Evolutionary conservation across 2,329 filamentous ascomycete genomes (phyloP), one percentile per base, ranked within the genome.

Genomic region (Fusarium concolor): DNA sequence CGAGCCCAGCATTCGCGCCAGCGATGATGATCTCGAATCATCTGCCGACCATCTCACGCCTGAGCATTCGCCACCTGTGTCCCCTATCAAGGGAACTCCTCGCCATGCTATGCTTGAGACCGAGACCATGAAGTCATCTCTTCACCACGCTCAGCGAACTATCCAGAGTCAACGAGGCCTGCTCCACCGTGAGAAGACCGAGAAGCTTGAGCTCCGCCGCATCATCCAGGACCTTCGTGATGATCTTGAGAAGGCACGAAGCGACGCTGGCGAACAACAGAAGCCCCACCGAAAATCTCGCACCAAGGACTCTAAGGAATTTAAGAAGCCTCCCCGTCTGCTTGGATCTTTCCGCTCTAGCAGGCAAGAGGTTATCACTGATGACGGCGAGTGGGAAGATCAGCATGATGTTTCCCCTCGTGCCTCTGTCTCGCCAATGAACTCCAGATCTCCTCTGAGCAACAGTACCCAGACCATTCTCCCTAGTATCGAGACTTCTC

Each of bases 111-210:
- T 93, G 80, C 86, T 99, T n/a, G 96, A 99, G 79, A 91, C 93
- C 0, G 96, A 99, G 81, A 99, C 96, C 0, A 83, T 99, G 71
- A 96, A 96, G 82, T 96, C 94, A 54, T 97, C 95, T 26, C 86
- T 98, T 28, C 91, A 94, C 71, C 96, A 99, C 77, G 95, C 96
- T 38, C 96, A 98, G 78, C 89, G 95, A 59, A 97, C 97, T 81
- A 97, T 99, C 61, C 95, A 98, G 78, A 97, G 93, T 74, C 87
- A 98, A 71, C 94, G 97, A 79, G 94, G 92, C 78, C 97, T 94
- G 74, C 92, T 98, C 45, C 95, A 99, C 78, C 92, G 96, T 33
- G 96, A 99, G 79, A 99, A 98, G 89, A 97, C 95, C 0, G 96
- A 99, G 79, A 99, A 97, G 84, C 87, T 98, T 28, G 96, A 99